A percentile compares a stretch with the other conserved stretches of the same genome.
phyloP scores from a whole-genome alignment of 2,329 filamentous ascomycete species.

The Fusarium praegraminearum region DNA sequence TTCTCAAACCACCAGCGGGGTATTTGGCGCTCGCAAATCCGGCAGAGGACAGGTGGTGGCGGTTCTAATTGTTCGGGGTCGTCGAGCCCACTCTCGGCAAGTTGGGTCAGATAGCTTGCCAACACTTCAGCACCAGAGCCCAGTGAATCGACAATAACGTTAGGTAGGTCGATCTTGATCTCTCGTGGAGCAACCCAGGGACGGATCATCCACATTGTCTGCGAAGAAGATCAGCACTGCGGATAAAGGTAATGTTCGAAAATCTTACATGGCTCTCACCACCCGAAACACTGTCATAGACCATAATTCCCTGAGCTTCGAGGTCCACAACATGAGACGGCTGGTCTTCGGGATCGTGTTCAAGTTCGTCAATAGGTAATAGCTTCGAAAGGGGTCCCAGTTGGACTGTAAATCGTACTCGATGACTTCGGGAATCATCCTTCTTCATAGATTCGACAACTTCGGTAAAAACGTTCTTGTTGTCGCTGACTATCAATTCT shows the following conservation, averaged over 20 bases:
- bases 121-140: constrained; percentile 95
- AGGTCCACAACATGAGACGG: constrained; percentile 72
- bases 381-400: constrained; percentile 78
- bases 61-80: constrained; percentile 82
- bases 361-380: constrained; percentile 58
- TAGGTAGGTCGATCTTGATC: constrained; percentile 94
- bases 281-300: constrained; percentile 89
- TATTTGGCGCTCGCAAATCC: constrained; percentile 97
- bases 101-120: constrained; percentile 88
- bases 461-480: constrained; percentile 83
- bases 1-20: constrained; percentile 99
- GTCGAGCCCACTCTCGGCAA: constrained; percentile 85
- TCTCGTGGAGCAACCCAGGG: constrained; percentile 89
- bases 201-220: constrained; percentile 99
- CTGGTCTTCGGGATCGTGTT: constrained; percentile 55
- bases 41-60: constrained; percentile 90
- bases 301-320: constrained; percentile 98
- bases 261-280: constrained; percentile 87
- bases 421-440: constrained; percentile 92
- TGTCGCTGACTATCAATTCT: constrained; percentile 81
- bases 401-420: constrained; percentile 82
- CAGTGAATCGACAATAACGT: constrained; percentile 89
- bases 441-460: constrained; percentile 89
- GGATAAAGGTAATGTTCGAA: background rate
- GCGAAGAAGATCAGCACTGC: constrained; percentile 47